Conservation (phyloP, 768 basidiomycete species). For the Rossbeevera mucosa region DNA sequence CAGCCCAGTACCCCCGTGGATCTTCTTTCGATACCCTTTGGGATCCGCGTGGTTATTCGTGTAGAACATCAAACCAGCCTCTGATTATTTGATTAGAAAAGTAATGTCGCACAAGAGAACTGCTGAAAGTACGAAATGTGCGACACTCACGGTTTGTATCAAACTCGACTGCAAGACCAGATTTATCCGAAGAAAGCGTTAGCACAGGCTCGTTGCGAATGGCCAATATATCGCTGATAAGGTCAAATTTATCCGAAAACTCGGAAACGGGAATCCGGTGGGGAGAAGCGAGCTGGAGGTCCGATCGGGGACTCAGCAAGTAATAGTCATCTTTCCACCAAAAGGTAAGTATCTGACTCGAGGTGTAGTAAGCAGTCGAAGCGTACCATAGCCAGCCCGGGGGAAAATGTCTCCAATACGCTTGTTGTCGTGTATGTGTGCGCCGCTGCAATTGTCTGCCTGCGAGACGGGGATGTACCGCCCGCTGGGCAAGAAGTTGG, state of each 20-base stretch:
- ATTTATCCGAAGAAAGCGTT: slow-evolving; percentile 50
- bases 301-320: slow-evolving; percentile 39
- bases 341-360: background rate
- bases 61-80: slow-evolving; percentile 74
- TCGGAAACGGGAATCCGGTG: slow-evolving; percentile 43
- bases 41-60: slow-evolving; percentile 51
- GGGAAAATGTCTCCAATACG: slow-evolving; percentile 58
- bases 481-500: slow-evolving; percentile 49
- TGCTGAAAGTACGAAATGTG: background rate
- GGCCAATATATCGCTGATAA: slow-evolving; percentile 34
- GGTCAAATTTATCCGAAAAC: slow-evolving; percentile 41
- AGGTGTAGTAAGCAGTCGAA: background rate
- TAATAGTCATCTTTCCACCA: slow-evolving; percentile 60
- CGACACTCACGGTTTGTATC: slow-evolving; percentile 62
- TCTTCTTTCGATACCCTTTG: slow-evolving; percentile 56
- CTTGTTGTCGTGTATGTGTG: slow-evolving; percentile 47
- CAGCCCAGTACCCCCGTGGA: slow-evolving; percentile 69
- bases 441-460: slow-evolving; percentile 33
- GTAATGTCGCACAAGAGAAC: background rate
- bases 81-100: slow-evolving; percentile 31
- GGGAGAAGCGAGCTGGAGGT: slow-evolving; percentile 35
- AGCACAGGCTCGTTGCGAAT: slow-evolving; percentile 42
- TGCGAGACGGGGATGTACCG: slow-evolving; percentile 43
- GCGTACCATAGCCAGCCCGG: slow-evolving; percentile 52
- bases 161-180: slow-evolving; percentile 58